Evolutionary conservation across 352 stramenopile species (phyloP), one percentile per base, ranked within the genome.

Genomic region (Phytophthora rubi): DNA sequence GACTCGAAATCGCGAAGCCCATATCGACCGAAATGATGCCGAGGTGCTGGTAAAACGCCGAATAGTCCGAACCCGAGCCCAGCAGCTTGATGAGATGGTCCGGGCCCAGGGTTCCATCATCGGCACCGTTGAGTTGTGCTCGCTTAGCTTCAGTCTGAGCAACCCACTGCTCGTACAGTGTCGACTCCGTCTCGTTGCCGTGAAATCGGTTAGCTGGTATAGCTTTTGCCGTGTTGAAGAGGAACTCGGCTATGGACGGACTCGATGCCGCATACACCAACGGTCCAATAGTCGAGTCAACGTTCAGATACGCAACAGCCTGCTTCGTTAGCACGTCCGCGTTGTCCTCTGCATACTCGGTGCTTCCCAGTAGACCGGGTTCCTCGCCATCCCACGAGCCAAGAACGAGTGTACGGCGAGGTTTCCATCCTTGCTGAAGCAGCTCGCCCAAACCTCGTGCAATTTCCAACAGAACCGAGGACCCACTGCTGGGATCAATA

Each of bases 261-360:
- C 76, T 91, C 8, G 73, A 76, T 7, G 62, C 71, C 0, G 86
- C 88, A 4, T 75, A 67, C 2, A 96, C 76, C 10, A 77, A 55
- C 13, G 83, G 60, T 1, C 90, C 92, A 4, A 82, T 76, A 3
- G 94, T 81, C 2, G 72, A 80, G 58, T 97, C 92, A 0, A 96
- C 88, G 73, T 98, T 98, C 32, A 98, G 67, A 53, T 97, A 98
- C 1, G 84, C 86, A 0, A 92, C 79, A 0, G 88, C 84, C 9
- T 94, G 70, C 54, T 82, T 56, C 6, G 83, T 78, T 9, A 94
- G 68, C 26, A 59, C 44, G 6, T 82, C 37, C 6, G 73, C 74
- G 58, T 92, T 74, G 33, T 92, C 77, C 64, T 98, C 91, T 2
- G 76, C 90, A 64, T 83, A 97, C 48, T 92, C 90, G 1, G 90